Base-by-base conservation (phyloP, 2,329 filamentous ascomycete species). In the Coniochaeta prunicola region DNA sequence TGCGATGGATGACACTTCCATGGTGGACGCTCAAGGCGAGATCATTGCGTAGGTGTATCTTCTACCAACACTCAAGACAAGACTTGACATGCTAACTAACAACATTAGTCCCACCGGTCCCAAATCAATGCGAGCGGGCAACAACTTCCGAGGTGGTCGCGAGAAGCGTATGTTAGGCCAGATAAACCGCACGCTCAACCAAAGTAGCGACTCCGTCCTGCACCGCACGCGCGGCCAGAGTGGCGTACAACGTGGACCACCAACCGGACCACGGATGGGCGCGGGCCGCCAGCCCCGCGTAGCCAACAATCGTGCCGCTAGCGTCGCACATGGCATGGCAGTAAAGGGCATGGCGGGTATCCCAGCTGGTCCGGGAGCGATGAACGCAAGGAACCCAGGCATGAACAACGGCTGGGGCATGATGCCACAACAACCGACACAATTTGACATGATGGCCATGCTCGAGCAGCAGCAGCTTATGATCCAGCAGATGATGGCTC, bases 151-250 rank as follows among this genome's bases (percentile, higher is more conserved):
- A 65, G 79, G 80, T 58, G 81, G 84, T 58, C 86, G 90, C 64
- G 89, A 90, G 60, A 92, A 91, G 71, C 86, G 91, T 62, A 86
- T 97, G 79, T 80, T 97, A 59, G 91, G 91, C 56, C 91, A 97
- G 65, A 83, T 96, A 69, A 86, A 88, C 70, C 90, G 90, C 68
- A 85, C 87, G 15, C 87, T 96, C 84, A 91, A 96, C 67, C 87
- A 93, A 62, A 80, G 81, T 36, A 78, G 80, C 64, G 92, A 96
- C 65, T 81, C 82, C n/a, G 82, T 86, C 40, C 81, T 96, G 60
- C 92, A 96, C 72, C 88, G 91, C 58, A 88, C 94, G 50, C 89
- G 89, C 68, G 83, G 84, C 42, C 84, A 84, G 64, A 91, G 92
- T 63, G 84, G 93, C 61, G 91, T 97, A 73, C 77, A 76, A 34